Base-by-base conservation (phyloP, 106 monocot species). In the Gastrodia elata region DNA sequence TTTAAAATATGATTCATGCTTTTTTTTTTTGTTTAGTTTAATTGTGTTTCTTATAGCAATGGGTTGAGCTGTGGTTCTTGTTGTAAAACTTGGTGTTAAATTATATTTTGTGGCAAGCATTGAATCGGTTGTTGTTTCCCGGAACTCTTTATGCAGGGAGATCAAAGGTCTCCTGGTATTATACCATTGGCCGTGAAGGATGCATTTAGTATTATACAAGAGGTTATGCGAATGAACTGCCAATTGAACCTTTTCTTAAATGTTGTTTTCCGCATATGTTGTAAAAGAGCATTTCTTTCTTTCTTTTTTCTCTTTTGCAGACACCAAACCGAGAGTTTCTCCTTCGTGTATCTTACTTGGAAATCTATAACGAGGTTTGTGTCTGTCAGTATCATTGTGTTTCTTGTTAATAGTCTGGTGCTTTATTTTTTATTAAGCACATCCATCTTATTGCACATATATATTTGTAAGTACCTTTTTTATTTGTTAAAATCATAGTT, bases 101-200 rank as follows among this genome's bases (percentile, higher is more conserved):
- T 32, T 32, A 14, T 61, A 61, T 61, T 6, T 32, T 27, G n/a
- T n/a, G 61, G n/a, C 13, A 30, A 32, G 14, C 10, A 1, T 13
- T 22, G 35, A 35, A 18, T 37, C 38, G 35, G 11, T 69, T 11
- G 56, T 81, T 10, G 33, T 77, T 49, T 69, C 28, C 32, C 49
- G 76, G 64, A 48, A 38, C 2, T n/a, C 15, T 33, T 38, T 34
- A 43, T 80, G 71, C 85, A 95, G 95, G 95, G 95, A 75, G 95
- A 95, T 82, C 95, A 95, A 87, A 84, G 95, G 56, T 95, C 95
- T 44, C 95, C 95, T 65, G 95, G 95, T 61, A 86, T 95, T 56
- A 95, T 95, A 77, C 95, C 95, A 27, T 83, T 95, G 83, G 95
- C 95, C 72, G 95, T 95, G 26, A 95, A 95, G 71, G 95, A 95